Evolutionary conservation across 2,329 filamentous ascomycete species (phyloP), one percentile per base, ranked within the genome.

Genomic region (Ilyonectria destructans): DNA sequence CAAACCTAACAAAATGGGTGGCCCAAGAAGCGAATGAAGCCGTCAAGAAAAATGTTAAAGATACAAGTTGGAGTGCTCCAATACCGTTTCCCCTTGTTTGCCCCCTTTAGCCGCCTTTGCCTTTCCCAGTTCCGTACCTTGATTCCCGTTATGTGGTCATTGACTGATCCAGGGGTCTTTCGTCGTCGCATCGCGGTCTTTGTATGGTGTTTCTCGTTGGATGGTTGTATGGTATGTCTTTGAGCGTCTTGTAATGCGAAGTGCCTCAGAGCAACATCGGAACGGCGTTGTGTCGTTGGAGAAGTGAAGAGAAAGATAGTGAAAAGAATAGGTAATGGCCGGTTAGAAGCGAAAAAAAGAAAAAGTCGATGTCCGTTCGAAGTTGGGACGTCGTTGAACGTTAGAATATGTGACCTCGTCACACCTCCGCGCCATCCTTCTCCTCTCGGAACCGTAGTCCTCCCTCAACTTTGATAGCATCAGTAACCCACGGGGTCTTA

Each of bases 401-500:
- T 48, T 46, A 23, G 31, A 37, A n/a, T 19, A 26, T 6, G n/a
- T n/a, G 35, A 57, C 40, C 33, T 77, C 55, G 76, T 68, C 65
- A 78, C 33, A 90, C 84, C 75, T 88, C 87, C 73, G 88, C 84
- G 4, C 86, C 88, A 56, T 88, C 87, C 37, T 87, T 83, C 73
- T 91, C 89, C 72, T 91, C 89, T 49, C 87, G 82, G 71, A 91
- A 91, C 62, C 81, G 85, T 43, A 91, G 79, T 1, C 88, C 89
- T 6, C 86, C 88, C 4, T 92, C 87, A 3, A 97, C 88, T 69
- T 86, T 78, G 54, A 98, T 91, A 2, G 92, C 95, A 40, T 87
- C 87, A 58, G 84, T 86, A 3, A 98, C 93, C 95, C 95, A 99
- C 17, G 90, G 87, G 65, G 88, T 86, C 62, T 88, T 87, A 45